Evolutionary conservation across 2,329 filamentous ascomycete species (phyloP).

Genomic region (Teratosphaeria zuluensis): DNA sequence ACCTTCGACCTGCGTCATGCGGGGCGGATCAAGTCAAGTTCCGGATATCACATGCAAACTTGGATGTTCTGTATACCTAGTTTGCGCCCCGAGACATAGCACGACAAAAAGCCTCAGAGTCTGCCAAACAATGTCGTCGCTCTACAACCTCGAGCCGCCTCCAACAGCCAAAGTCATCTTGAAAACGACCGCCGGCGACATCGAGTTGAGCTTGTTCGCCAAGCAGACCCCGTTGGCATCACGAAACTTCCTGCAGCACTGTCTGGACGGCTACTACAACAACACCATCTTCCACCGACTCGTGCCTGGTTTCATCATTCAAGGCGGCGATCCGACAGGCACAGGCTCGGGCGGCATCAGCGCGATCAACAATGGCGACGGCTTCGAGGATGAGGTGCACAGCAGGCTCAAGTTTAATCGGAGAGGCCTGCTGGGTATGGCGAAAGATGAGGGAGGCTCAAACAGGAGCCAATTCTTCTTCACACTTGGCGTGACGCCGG

Average conservation of each 20-base stretch:
- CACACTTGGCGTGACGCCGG: conserved; percentile 70
- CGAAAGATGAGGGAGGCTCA: conserved; percentile 70
- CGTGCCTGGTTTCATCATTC: conserved; percentile 82
- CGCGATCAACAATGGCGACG: conserved; percentile 76
- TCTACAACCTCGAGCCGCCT: conserved; percentile 91
- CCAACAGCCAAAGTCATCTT: conserved; percentile 87
- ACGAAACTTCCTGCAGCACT: conserved; percentile 92
- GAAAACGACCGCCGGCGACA: conserved; percentile 79
- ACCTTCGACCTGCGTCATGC: background rate
- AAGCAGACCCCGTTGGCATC: conserved; percentile 86
- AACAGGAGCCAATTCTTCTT: conserved; percentile 98
- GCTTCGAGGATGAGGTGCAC: conserved; percentile 85
- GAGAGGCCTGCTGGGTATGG: conserved; percentile 87
- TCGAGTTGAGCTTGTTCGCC: conserved; percentile 87
- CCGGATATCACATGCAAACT: background rate
- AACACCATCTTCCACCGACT: conserved; percentile 90
- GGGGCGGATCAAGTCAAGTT: background rate
- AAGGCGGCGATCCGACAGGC: conserved; percentile 89
- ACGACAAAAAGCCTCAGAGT: background rate
- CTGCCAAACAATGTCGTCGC: conserved; percentile 58
- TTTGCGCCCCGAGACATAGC: background rate
- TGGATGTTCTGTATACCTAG: background rate
- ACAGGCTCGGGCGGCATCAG: conserved; percentile 86
- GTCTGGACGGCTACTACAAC: conserved; percentile 90
- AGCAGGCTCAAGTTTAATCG: conserved; percentile 87